A percentile compares a stretch with the other conserved stretches of the same genome.
Evolutionary conservation across 2,329 filamentous ascomycete genomes (phyloP).

Genomic region (Colletotrichum sp.): DNA sequence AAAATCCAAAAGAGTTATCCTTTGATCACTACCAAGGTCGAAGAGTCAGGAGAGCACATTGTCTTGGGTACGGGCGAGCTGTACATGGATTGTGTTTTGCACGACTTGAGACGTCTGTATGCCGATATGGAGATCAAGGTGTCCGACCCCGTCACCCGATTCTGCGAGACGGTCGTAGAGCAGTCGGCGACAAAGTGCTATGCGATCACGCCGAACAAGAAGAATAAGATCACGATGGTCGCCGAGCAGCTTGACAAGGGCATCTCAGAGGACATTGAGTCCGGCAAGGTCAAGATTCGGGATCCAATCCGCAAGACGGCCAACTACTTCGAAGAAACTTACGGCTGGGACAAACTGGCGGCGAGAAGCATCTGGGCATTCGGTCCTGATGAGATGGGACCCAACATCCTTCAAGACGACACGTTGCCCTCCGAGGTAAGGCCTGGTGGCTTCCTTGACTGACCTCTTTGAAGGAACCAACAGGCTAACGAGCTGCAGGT

Average conservation of each 20-base stretch:
- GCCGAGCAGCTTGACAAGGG: constrained; percentile 95
- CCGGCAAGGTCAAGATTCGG: constrained; percentile 86
- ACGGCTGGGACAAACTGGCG: constrained; percentile 95
- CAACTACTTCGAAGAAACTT: constrained; percentile 96
- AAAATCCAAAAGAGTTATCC: constrained; percentile 99
- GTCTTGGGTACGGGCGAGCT: constrained; percentile 94
- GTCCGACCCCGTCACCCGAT: constrained; percentile 94
- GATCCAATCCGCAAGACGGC: constrained; percentile 93
- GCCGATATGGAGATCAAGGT: constrained; percentile 99
- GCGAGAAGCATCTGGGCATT: constrained; percentile 98
- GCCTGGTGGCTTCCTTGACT: constrained; percentile 20
- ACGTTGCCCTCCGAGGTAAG: constrained; percentile 85
- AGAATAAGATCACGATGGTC: constrained; percentile 99
- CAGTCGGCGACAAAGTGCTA: constrained; percentile 98
- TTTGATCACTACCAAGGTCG: constrained; percentile 93
- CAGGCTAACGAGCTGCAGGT: constrained; percentile 56
- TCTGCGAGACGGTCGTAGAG: constrained; percentile 97
- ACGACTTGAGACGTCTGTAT: constrained; percentile 91
- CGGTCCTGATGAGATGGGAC: constrained; percentile 91
- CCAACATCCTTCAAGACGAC: constrained; percentile 96
- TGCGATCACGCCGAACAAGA: constrained; percentile 97
- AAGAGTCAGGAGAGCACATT: constrained; percentile 96
- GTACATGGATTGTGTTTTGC: constrained; percentile 99
- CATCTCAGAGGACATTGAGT: constrained; percentile 93
- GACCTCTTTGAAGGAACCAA: background rate